Percentiles rank a stretch among this genome's conserved stretches.
These are phyloP conservation scores for Aspergillus unguis DNA, from an alignment of 2,329 filamentous ascomycete species.

Conservation along the genomic window DNA sequence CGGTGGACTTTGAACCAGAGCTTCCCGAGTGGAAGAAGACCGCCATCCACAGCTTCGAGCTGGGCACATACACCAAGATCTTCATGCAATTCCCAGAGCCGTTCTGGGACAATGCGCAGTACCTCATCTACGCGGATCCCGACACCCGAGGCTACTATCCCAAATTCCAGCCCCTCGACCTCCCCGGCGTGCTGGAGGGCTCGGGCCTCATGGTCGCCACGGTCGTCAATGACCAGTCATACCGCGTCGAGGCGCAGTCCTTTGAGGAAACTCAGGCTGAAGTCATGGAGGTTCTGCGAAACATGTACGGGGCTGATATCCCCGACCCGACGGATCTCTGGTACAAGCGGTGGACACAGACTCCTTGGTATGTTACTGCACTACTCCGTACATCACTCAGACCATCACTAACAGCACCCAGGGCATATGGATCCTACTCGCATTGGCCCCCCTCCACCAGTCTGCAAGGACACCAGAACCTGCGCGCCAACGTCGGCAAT, in stretches of 20 bases:
- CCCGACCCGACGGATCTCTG: slow-evolving; percentile 59
- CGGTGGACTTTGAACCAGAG: slow-evolving; percentile 55
- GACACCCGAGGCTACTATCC: slow-evolving; percentile 53
- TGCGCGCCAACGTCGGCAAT: slow-evolving; percentile 39
- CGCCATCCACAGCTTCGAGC: slow-evolving; percentile 61
- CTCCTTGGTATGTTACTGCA: neutral
- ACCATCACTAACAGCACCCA: neutral
- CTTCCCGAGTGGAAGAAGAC: slow-evolving; percentile 63
- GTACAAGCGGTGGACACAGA: slow-evolving; percentile 58
- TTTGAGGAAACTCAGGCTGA: slow-evolving; percentile 57
- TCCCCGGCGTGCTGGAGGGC: slow-evolving; percentile 55
- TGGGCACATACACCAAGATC: slow-evolving; percentile 70
- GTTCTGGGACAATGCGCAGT: slow-evolving; percentile 60
- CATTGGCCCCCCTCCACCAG: slow-evolving; percentile 65
- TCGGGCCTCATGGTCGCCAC: slow-evolving; percentile 66
- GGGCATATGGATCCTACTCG: slow-evolving; percentile 61
- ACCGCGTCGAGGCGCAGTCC: slow-evolving; percentile 57
- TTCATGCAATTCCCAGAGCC: slow-evolving; percentile 65
- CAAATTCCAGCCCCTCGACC: slow-evolving; percentile 61
- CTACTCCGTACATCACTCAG: neutral
- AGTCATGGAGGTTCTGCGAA: slow-evolving; percentile 54
- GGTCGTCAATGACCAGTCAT: slow-evolving; percentile 55
- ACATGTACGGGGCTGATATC: slow-evolving; percentile 59
- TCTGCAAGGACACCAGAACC: slow-evolving; percentile 59
- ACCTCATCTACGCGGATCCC: slow-evolving; percentile 51